These are phyloP conservation scores for Exobasidium cylindrosporum DNA, from an alignment of 1,284 basidiomycete genomes.

Conservation along the genomic window DNA sequence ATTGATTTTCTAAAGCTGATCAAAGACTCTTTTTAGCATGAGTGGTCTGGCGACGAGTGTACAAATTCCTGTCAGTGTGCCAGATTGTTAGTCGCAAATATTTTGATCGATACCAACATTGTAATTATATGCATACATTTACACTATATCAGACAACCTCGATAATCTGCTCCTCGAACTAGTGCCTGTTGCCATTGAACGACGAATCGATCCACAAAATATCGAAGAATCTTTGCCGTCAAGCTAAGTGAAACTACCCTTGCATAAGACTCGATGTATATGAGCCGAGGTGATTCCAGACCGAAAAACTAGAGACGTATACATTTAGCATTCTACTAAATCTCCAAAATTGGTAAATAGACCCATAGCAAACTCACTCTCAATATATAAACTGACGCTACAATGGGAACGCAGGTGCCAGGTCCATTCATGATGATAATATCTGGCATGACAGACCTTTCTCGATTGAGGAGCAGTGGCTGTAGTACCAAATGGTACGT, in stretches of 20 bases:
- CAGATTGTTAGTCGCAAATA: constrained; percentile 45
- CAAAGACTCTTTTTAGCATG: too few species aligned
- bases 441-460: constrained; percentile 57
- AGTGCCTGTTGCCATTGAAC: constrained; percentile 41
- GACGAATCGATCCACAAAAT: constrained; percentile 74
- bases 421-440: constrained; percentile 89
- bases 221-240: constrained; percentile 75
- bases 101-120: too few species aligned
- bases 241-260: constrained; percentile 78
- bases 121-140: not conserved
- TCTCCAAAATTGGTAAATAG: too few species aligned
- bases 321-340: too few species aligned
- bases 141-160: constrained; percentile 1
- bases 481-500: constrained; percentile 27
- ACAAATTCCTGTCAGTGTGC: constrained; percentile 47
- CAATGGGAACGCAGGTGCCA: constrained; percentile 84
- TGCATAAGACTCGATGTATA: constrained; percentile 95
- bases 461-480: not conserved
- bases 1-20: too few species aligned
- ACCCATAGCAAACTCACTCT: constrained; percentile 73
- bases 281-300: constrained; percentile 67
- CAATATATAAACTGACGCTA: constrained; percentile 69
- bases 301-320: constrained; percentile 75
- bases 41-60: constrained; percentile 43
- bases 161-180: not conserved